A percentile compares a stretch with the other conserved stretches of the same genome.
These are phyloP conservation scores for Debaryomyces hansenii DNA, from an alignment of 805 yeast genomes.

Conservation along the genomic window DNA sequence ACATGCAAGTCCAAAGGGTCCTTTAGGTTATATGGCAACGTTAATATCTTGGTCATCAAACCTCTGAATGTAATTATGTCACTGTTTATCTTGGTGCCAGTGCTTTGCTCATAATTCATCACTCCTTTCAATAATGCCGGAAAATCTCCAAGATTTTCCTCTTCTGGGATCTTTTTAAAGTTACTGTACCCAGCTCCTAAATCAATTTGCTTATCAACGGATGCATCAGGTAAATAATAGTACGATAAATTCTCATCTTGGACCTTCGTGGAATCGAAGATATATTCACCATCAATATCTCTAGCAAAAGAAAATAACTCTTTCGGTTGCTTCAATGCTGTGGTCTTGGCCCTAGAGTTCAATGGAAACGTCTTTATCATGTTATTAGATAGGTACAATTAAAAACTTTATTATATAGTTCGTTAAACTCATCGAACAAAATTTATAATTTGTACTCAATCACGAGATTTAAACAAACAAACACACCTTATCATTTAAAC, in stretches of 20 bases:
- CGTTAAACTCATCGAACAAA: background rate
- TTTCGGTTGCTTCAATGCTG: slow-evolving; percentile 81
- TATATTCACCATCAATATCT: slow-evolving; percentile 48
- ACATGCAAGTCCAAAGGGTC: slow-evolving; percentile 63
- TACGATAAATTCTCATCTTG: slow-evolving; percentile 60
- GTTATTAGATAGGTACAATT: background rate
- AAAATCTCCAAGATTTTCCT: slow-evolving; percentile 54
- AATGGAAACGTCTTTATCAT: slow-evolving; percentile 41
- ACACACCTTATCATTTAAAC: background rate
- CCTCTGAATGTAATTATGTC: slow-evolving; percentile 87
- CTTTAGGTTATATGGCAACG: slow-evolving; percentile 59
- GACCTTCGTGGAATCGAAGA: slow-evolving; percentile 39
- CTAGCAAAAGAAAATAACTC: slow-evolving; percentile 73
- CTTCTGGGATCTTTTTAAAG: slow-evolving; percentile 57
- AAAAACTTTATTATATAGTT: background rate
- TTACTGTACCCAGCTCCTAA: slow-evolving; percentile 63
- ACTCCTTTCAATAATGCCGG: slow-evolving; percentile 59
- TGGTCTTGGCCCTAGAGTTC: slow-evolving; percentile 54
- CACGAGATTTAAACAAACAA: background rate
- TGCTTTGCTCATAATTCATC: slow-evolving; percentile 49
- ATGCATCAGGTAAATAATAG: slow-evolving; percentile 77
- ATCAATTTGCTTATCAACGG: slow-evolving; percentile 59
- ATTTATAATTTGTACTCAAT: background rate
- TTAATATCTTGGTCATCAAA: slow-evolving; percentile 68
- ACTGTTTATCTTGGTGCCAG: slow-evolving; percentile 48